A percentile compares a stretch with the other conserved stretches of the same genome.
Conservation (phyloP, 2,329 filamentous ascomycete species). For the Neofusicoccum kwambonambiense region DNA sequence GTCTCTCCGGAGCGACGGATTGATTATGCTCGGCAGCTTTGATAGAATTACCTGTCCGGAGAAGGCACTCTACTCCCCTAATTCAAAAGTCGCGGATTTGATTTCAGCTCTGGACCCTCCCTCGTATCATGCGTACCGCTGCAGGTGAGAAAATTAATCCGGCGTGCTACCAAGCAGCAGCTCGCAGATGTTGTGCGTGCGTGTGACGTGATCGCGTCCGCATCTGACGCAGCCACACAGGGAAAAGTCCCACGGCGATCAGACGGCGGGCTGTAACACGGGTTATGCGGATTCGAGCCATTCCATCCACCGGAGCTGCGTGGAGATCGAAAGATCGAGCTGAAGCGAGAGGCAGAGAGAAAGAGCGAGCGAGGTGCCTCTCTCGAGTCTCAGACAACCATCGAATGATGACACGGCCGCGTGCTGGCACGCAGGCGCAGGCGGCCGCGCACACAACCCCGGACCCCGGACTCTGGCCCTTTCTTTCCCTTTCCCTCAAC, state of each 20-base stretch:
- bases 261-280: slow-evolving; percentile 6
- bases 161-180: not conserved
- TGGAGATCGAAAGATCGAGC: not conserved
- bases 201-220: slow-evolving; percentile 12
- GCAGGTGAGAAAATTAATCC: not conserved
- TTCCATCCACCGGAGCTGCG: slow-evolving; percentile 4
- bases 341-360: not conserved
- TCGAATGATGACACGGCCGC: slow-evolving; percentile 1
- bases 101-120: not conserved
- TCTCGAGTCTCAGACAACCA: slow-evolving; percentile 13
- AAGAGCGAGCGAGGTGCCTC: not conserved
- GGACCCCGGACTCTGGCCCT: not conserved
- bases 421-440: not conserved
- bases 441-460: not conserved
- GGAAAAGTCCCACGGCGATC: slow-evolving; percentile 6
- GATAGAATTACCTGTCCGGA: slow-evolving; percentile 7
- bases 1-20: slow-evolving; percentile 4
- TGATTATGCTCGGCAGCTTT: slow-evolving; percentile 9
- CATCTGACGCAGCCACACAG: slow-evolving; percentile 6
- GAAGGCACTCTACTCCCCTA: slow-evolving; percentile 16
- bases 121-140: not conserved
- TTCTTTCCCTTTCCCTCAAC: too few relatives aligned
- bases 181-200: not conserved
- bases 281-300: not conserved
- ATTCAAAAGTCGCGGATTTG: slow-evolving; percentile 9